Evolutionary conservation across 2,329 filamentous ascomycete genomes (phyloP), one percentile per base, ranked within the genome.

Genomic region (Laburnicola sp.): DNA sequence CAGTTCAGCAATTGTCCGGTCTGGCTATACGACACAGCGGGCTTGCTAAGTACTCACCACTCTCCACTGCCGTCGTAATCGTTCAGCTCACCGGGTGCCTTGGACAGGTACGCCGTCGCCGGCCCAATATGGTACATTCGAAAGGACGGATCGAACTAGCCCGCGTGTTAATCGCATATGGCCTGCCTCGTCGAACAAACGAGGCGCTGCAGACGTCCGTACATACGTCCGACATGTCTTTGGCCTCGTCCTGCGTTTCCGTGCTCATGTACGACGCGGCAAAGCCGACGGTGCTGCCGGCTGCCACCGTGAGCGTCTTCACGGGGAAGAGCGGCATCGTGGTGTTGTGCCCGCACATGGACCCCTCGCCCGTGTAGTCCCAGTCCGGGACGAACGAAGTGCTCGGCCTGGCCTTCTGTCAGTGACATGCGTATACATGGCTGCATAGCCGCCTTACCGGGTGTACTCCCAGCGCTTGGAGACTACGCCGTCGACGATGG

Each of bases 401-500:
- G 6, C 38, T 44, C 11, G 51, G 44, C 4, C 51, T 54, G 2
- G 41, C 22, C 4, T 23, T 36, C 5, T 36, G 27, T 45, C 9
- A 28, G 35, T n/a, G 31, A 31, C 4, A 25, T 6, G 37, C 21
- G 10, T 5, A 21, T 28, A 11, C 16, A 35, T 9, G 28, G 25
- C 1, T 9, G 31, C n/a, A 35, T 9, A 25, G 21, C 21, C 27
- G 32, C 8, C 10, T 11, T 41, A 48, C 50, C 51, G 47, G 27
- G 41, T 32, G 48, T 54, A 54, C 26, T 54, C 48, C 51, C 51
- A 54, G 27, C 51, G 42, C 9, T 41, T 38, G n/a, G 51, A 54
- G n/a, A 51, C 31, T 3, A 54, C 44, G 35, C 51, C 51, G 11
- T 51, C 31, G 23, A 51, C 38, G 10, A 44, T 39, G 32, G 41